Base-by-base conservation (phyloP, 257 asterid genomes). In the Linderniella brevidens region DNA sequence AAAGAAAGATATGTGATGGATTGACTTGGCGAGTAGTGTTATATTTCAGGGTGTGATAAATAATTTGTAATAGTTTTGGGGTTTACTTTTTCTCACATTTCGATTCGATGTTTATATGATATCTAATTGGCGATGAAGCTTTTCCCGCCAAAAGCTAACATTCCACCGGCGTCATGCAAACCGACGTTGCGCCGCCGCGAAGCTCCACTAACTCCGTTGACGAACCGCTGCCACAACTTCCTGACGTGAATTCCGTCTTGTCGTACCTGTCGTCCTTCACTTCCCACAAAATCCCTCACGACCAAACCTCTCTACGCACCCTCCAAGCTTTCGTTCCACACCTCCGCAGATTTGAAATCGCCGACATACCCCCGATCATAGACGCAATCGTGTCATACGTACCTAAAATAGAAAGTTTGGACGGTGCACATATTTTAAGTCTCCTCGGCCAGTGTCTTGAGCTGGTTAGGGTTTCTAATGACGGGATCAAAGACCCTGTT, bases 371-470 rank as follows among this genome's bases (percentile, higher is more conserved):
- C 1, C 46, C 68, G 8, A 47, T 69, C 3, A 35, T 75, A 7
- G 80, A 69, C 40, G 40, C 49, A 19, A 74, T 85, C 16, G 38
- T 54, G 11, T 64, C 72, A n/a, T 68, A 68, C 60, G 46, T 71
- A 16, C 77, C 83, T 8, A 56, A 58, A 13, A 64, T 84, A 12
- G 60, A 45, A 17, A 78, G 67, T 41, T 48, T 66, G 41, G 93
- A 84, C 52, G 87, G 80, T 59, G 54, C 87, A 11, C 79, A 80
- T 50, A 55, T 73, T 20, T 58, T 84, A 50, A 56, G 62, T 48
- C 66, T 84, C 55, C 64, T 84, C 35, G 81, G 92, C 0, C 78
- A 75, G 57, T 75, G 85, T 16, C 63, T 85, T n/a, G 73, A 77
- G 12, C 35, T 75, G 57, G 59, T 80, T 58, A 66, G 73, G 46